Base-by-base conservation (phyloP, 192 early-diverging fungal species). In the Coemansia sp. region DNA sequence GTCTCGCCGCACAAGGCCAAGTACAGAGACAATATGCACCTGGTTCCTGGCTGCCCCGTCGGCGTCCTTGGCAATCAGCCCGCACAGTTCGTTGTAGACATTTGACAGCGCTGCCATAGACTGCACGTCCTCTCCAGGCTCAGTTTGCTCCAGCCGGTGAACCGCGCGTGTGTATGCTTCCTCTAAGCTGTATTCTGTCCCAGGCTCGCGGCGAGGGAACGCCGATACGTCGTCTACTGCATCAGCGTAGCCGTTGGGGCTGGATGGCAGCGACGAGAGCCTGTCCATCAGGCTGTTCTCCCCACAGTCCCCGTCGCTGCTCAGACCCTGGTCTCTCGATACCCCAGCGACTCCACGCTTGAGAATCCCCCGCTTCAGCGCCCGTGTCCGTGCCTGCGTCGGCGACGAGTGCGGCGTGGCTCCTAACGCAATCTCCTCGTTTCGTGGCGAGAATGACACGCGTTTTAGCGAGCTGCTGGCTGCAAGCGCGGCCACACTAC, bases 341-440 rank as follows among this genome's bases (percentile, higher is more conserved):
- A 22, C 14, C 14, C n/a, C 18, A 28, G 3, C 14, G 16, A n/a
- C 33, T 32, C 36, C 40, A 29, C 51, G 54, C 26, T 72, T 72
- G 10, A 72, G 54, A 32, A 72, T 72, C 28, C 68, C 54, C 26
- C 68, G 61, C 12, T 54, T 33, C 8, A 17, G 42, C 13, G 68
- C 56, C 6, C 53, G 56, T 37, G 30, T 47, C 10, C 42, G 61
- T 3, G 68, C 68, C 17, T 49, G 31, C 10, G 68, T 64, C 5
- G 68, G 68, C 17, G 68, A 72, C 28, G 68, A 72, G 28, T 64
- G 68, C 5, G 68, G 68, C n/a, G 56, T 43, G 30, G 41, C 56
- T 13, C 38, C 61, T 3, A 35, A 25, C 31, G 51, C 43, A 17
- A 72, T 59, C 41, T 72, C 61, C 14, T 72, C 61, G 33, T 64